phyloP scores from a whole-genome alignment of 2,329 filamentous ascomycete species.

The Davidsoniella neocaledoniae region DNA sequence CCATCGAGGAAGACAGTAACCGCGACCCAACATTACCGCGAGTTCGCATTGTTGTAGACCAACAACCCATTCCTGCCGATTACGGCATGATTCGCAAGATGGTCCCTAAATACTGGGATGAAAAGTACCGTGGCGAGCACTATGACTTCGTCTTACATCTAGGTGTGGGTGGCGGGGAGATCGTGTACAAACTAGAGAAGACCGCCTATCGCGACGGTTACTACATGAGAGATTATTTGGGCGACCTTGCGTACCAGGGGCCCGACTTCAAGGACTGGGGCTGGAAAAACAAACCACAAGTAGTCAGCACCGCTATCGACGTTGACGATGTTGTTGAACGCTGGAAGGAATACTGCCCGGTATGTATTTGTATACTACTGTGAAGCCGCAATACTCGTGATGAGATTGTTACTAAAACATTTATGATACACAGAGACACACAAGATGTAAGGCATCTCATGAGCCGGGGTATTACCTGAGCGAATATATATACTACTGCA shows the following conservation, averaged over 20 bases:
- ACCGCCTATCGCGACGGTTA: conserved; percentile 59
- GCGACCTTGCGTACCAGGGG: conserved; percentile 35
- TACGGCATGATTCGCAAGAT: conserved; percentile 49
- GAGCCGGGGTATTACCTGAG: conserved; percentile 60
- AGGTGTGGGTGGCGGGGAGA: conserved; percentile 53
- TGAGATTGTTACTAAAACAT: conserved; percentile 10
- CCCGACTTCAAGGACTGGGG: conserved; percentile 26
- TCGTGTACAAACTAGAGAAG: conserved; percentile 54
- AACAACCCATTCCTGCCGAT: conserved; percentile 50
- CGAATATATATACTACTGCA: conserved; percentile 64
- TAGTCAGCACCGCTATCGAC: conserved; percentile 40
- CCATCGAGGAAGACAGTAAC: conserved; percentile 23
- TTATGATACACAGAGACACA: conserved; percentile 18
- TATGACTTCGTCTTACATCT: conserved; percentile 61
- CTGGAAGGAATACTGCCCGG: conserved; percentile 30
- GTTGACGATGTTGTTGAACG: conserved; percentile 36
- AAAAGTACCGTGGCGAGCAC: conserved; percentile 16
- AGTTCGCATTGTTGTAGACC: conserved; percentile 48
- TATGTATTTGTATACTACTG: neutral
- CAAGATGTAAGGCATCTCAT: conserved; percentile 42
- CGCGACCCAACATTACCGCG: conserved; percentile 15
- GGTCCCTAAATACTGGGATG: conserved; percentile 46
- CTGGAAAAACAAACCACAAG: conserved; percentile 36
- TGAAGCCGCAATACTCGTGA: neutral
- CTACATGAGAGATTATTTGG: conserved; percentile 51